Evolutionary conservation across 495 filamentous ascomycete species (phyloP), one percentile per base, ranked within the genome.

Genomic region (Aspergillus ostianus): DNA sequence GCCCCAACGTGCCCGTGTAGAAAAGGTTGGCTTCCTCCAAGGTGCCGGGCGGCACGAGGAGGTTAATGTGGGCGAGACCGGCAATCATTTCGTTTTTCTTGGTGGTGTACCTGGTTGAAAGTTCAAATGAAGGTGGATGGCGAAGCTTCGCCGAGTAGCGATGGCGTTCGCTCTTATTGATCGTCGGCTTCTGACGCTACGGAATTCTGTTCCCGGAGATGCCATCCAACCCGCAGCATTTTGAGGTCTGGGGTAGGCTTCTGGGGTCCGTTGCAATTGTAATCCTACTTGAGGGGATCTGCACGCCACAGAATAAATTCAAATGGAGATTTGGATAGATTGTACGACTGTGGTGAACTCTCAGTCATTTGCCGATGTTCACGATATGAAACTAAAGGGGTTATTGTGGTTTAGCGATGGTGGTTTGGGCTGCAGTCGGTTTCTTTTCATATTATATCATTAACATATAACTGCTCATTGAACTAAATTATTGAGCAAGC

Each of bases 41-140:
- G 1, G 83, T 84, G 46, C 75, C 82, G 0, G 66, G 65, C 0
- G 84, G 82, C 20, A 87, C 81, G 4, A 81, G 74, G 59, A 88
- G 73, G 68, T 88, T 88, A 52, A 87, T 70, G 69, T 86, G 85
- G 17, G 82, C 81, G 50, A 87, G 73, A 15, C 82, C 82, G 41
- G 78, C 74, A 54, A 87, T 87, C 82, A 86, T 85, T 4, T 60
- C 76, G 47, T 36, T 49, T 21, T 15, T 29, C 6, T 29, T 1
- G 12, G 4, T 41, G 13, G 36, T 17, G 6, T 2, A 4, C 23
- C 4, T 26, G 23, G 23, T 41, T 41, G 9, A 10, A 41, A 5
- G 13, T 4, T 41, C 2, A 41, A 41, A 12, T 2, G 12, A 15
- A 41, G 10, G 36, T 41, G 36, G 13, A 15, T 32, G 29, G 36